These are phyloP conservation scores for Fusarium gaditjirri DNA, from an alignment of 2,329 filamentous ascomycete genomes.

Conservation along the genomic window DNA sequence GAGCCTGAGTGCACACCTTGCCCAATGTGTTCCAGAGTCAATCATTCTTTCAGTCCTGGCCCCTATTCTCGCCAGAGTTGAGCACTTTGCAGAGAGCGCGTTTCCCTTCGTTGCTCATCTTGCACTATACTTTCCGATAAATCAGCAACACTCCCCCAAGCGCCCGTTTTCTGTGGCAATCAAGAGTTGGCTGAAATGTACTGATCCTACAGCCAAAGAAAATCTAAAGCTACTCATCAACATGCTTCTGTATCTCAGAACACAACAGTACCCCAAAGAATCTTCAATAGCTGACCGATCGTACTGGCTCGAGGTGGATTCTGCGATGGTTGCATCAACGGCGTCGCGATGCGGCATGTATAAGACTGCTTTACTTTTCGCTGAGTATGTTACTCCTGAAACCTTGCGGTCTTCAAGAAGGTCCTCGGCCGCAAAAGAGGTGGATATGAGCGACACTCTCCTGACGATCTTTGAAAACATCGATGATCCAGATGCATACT, in stretches of 20 bases:
- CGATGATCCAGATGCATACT: conserved; percentile 96
- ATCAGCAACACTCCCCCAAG: conserved; percentile 68
- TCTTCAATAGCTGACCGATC: conserved; percentile 80
- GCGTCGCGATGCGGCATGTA: conserved; percentile 85
- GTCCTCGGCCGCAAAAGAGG: conserved; percentile 67
- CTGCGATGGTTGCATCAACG: conserved; percentile 73
- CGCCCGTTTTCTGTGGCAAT: conserved; percentile 73
- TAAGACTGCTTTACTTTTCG: conserved; percentile 85
- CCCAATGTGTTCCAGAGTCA: conserved; percentile 67
- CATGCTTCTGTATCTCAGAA: conserved; percentile 86
- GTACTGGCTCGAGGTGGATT: conserved; percentile 88
- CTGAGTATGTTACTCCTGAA: conserved; percentile 76
- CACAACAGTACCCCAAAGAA: conserved; percentile 79
- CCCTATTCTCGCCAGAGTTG: conserved; percentile 72
- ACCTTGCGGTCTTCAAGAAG: conserved; percentile 69
- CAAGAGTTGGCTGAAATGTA: conserved; percentile 68
- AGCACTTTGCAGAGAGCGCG: conserved; percentile 75
- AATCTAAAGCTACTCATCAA: conserved; percentile 81
- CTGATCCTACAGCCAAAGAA: conserved; percentile 57
- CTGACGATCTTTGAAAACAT: conserved; percentile 89
- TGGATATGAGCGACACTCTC: conserved; percentile 74
- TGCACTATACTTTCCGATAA: conserved; percentile 75
- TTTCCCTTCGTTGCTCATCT: conserved; percentile 90
- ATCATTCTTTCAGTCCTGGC: conserved; percentile 76
- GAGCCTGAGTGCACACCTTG: conserved; percentile 70